A percentile compares a stretch with the other conserved stretches of the same genome.
These are phyloP conservation scores for Panaeolus cyanescens DNA, from an alignment of 768 basidiomycete genomes.

Conservation along the genomic window DNA sequence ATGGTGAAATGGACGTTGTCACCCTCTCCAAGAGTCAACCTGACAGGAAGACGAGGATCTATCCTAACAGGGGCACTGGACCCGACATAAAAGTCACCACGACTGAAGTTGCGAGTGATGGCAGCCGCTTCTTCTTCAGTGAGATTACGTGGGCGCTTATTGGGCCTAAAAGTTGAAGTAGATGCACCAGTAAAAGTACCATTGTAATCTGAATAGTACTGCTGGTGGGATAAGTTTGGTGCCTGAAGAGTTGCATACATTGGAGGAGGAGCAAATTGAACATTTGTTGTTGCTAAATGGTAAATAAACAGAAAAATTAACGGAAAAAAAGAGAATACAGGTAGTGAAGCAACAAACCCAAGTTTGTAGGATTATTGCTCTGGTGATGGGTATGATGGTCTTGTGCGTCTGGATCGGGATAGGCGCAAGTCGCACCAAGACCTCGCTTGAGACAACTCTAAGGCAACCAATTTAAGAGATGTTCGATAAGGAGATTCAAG, in stretches of 20 bases:
- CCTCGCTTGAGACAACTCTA: constrained; percentile 86
- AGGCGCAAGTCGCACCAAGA: constrained; percentile 66
- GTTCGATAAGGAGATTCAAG: constrained; percentile 2
- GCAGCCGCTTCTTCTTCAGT: constrained; percentile 85
- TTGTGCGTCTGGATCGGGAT: constrained; percentile 74
- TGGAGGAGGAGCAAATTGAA: constrained; percentile 49
- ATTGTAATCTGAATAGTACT: constrained; percentile 76
- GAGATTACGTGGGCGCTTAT: constrained; percentile 75
- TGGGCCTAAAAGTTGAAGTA: constrained; percentile 77
- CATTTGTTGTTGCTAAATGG: constrained; percentile 26
- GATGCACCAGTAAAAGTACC: constrained; percentile 68
- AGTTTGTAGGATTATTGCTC: constrained; percentile 27
- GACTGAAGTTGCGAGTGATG: constrained; percentile 79
- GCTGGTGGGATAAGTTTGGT: constrained; percentile 58
- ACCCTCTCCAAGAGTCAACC: constrained; percentile 79
- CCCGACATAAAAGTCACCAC: constrained; percentile 84
- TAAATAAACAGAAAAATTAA: constrained; percentile 13
- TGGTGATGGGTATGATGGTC: constrained; percentile 46
- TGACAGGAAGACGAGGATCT: constrained; percentile 78
- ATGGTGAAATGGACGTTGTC: constrained; percentile 74
- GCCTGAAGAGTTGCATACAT: constrained; percentile 48
- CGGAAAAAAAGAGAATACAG: constrained; percentile 9
- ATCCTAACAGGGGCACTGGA: constrained; percentile 81
- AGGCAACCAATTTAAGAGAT: constrained; percentile 2
- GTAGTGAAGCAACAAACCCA: constrained; percentile 8